phyloP scores from a whole-genome alignment of 179 eudicot species.

The Silene coronaria region DNA sequence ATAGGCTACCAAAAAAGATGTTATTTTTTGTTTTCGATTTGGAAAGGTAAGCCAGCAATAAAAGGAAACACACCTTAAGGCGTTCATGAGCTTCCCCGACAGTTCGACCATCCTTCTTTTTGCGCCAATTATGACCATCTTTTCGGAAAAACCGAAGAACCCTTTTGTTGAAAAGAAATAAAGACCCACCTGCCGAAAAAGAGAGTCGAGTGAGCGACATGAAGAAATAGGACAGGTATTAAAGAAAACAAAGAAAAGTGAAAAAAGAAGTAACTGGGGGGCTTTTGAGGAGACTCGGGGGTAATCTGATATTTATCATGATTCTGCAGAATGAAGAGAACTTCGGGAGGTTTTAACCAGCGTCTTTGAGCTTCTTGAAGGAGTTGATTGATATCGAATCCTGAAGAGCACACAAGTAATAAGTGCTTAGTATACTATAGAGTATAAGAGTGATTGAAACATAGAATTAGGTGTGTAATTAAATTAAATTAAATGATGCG shows the following conservation, averaged over 20 bases:
- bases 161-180: conserved; percentile 82
- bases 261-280: conserved; percentile 45
- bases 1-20: not conserved
- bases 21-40: not conserved
- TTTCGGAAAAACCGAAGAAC: conserved; percentile 73
- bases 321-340: conserved; percentile 70
- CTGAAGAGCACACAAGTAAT: too few relatives aligned
- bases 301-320: conserved; percentile 59
- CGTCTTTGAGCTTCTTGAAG: conserved; percentile 72
- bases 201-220: conserved; percentile 13
- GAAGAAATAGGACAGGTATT: not conserved
- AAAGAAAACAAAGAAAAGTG: not conserved
- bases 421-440: too few relatives aligned
- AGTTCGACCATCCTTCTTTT: conserved; percentile 78
- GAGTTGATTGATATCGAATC: conserved; percentile 55
- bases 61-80: conserved; percentile 68
- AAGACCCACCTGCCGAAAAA: conserved; percentile 61
- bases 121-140: conserved; percentile 91
- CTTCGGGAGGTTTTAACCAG: conserved; percentile 93
- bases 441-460: too few relatives aligned
- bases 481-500: too few relatives aligned
- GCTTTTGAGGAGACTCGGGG: conserved; percentile 59
- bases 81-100: conserved; percentile 95
- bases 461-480: too few relatives aligned
- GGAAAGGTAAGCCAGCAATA: conserved; percentile 1